A percentile compares a stretch with the other conserved stretches of the same genome.
These are phyloP conservation scores for Cytauxzoon felis DNA, from an alignment of 169 alveolate species.

Conservation along the genomic window DNA sequence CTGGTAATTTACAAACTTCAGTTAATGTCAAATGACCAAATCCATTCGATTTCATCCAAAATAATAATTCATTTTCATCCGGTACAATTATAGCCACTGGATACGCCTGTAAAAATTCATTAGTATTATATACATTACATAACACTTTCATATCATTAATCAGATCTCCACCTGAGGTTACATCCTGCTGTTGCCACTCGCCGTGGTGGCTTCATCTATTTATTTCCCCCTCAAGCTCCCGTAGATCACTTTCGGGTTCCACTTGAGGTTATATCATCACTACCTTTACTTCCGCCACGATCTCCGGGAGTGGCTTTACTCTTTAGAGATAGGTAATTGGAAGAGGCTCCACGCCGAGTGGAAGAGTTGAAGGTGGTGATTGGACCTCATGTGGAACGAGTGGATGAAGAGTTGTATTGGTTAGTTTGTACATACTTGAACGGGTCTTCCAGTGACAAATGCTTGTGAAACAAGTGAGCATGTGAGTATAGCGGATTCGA, in stretches of 20 bases:
- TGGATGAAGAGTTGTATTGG: constrained; percentile 38
- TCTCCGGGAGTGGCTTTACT: too few species aligned
- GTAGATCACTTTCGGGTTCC: too few species aligned
- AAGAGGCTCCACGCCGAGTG: too few species aligned
- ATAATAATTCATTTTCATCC: constrained; percentile 47
- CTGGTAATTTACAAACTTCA: constrained; percentile 20
- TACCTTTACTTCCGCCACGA: too few species aligned
- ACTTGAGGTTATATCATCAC: too few species aligned
- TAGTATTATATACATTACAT: constrained; percentile 14
- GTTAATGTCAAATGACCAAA: background rate
- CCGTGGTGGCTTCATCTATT: too few species aligned
- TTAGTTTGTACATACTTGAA: constrained; percentile 38
- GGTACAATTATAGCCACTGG: constrained; percentile 66
- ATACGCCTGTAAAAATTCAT: background rate
- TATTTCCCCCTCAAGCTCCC: too few species aligned
- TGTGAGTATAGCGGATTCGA: constrained; percentile 74
- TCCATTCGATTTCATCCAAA: constrained; percentile 34
- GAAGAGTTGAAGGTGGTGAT: too few species aligned
- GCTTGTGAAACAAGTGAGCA: constrained; percentile 67
- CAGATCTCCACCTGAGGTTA: constrained; percentile 1
- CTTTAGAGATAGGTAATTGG: too few species aligned
- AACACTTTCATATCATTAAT: constrained; percentile 28
- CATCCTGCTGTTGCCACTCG: too few species aligned
- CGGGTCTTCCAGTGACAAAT: constrained; percentile 72
- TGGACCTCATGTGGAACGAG: too few species aligned